Percentiles rank a stretch among this genome's conserved stretches.
Evolutionary conservation across 371 early-diverging fungal genomes (phyloP).

Genomic region (Lichtheimia hyalospora): DNA sequence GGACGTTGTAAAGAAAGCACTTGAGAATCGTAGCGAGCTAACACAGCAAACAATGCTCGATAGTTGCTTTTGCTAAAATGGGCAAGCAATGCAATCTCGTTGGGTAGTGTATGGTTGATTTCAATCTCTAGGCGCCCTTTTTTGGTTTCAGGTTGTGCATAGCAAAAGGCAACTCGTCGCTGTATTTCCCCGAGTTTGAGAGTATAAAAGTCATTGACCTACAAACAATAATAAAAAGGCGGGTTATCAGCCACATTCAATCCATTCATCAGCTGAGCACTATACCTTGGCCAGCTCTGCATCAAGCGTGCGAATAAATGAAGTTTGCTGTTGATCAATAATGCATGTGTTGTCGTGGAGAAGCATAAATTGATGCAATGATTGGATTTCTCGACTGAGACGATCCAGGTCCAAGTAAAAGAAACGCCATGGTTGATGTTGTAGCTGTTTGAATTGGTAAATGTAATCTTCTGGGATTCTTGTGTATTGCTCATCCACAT

Average conservation of each 20-base stretch:
- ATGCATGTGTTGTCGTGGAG: too few relatives aligned
- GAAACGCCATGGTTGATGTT: slow-evolving; percentile 5
- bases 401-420: slow-evolving; percentile 5
- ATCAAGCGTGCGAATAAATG: slow-evolving; percentile 2
- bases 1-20: background rate
- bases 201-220: slow-evolving; percentile 13
- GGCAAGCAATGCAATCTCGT: background rate
- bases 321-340: background rate
- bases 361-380: background rate
- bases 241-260: too few relatives aligned
- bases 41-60: slow-evolving; percentile 1
- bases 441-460: background rate
- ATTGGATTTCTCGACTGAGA: slow-evolving; percentile 1
- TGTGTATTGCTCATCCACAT: background rate
- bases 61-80: slow-evolving; percentile 3
- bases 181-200: slow-evolving; percentile 12
- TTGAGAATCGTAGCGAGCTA: background rate
- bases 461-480: background rate
- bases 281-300: slow-evolving; percentile 3
- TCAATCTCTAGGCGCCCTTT: background rate
- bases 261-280: too few relatives aligned
- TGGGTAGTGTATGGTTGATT: background rate
- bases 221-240: too few relatives aligned
- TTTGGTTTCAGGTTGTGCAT: background rate
- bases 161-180: slow-evolving; percentile 5